phyloP scores from a whole-genome alignment of 1,284 basidiomycete species.

The Apiotrichum veenhuisii region DNA sequence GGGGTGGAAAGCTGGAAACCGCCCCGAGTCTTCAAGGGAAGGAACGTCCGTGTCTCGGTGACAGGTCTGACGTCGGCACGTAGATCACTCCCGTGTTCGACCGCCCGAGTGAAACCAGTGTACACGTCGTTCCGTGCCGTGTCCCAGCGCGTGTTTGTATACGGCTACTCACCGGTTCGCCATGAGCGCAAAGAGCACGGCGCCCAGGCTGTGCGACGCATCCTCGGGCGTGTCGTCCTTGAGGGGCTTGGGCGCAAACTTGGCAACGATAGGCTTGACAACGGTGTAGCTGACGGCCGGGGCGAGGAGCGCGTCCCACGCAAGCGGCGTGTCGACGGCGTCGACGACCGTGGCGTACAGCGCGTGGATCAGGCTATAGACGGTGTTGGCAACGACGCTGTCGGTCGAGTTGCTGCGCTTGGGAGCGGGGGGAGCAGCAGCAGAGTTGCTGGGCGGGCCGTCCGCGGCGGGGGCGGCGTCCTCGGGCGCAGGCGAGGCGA shows the following conservation, averaged over 20 bases:
- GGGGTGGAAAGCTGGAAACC: no score
- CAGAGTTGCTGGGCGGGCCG: not conserved
- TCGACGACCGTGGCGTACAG: conserved; percentile 32
- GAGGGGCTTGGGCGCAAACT: conserved; percentile 64
- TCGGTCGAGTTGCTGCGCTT: not conserved
- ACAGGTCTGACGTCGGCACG: not conserved
- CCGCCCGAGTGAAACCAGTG: no score
- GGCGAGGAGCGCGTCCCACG: conserved; percentile 78
- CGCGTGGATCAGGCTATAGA: conserved; percentile 44
- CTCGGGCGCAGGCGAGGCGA: no score
- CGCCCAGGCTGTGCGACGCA: conserved; percentile 25
- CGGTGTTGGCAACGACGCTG: not conserved
- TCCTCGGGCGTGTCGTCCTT: conserved; percentile 53
- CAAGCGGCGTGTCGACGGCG: conserved; percentile 64
- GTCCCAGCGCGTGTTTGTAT: not conserved
- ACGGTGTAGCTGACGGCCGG: conserved; percentile 79
- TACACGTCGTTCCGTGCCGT: no score
- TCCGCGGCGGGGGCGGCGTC: not conserved
- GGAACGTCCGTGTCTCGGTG: not conserved
- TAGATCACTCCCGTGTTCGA: not conserved
- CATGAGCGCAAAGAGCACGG: conserved; percentile 42
- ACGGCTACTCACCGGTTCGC: conserved; percentile 36
- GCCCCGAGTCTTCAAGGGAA: no score
- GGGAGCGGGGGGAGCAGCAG: not conserved
- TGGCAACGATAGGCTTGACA: conserved; percentile 71